phyloP scores from a whole-genome alignment of 768 basidiomycete species.

The Rhodotorula sphaerocarpa region DNA sequence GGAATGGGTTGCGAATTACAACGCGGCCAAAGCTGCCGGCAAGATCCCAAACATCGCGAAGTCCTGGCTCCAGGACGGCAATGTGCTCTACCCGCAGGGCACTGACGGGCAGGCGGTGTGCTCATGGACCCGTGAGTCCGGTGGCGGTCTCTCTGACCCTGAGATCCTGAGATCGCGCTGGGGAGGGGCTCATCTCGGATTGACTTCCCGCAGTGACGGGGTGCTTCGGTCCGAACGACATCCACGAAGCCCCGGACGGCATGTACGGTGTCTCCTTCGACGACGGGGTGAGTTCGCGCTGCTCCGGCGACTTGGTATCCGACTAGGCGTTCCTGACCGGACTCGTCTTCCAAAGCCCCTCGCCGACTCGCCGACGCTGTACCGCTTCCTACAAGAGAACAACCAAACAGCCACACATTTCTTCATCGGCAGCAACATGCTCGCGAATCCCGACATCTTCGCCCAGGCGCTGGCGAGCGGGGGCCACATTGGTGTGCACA shows the following conservation, averaged over 20 bases:
- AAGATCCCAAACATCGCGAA: conserved; percentile 63
- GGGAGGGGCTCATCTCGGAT: too few species aligned
- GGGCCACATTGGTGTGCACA: conserved; percentile 47
- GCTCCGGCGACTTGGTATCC: background rate
- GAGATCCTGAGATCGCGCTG: too few species aligned
- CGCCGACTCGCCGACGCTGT: conserved; percentile 48
- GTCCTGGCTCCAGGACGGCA: conserved; percentile 44
- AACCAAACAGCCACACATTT: conserved; percentile 73
- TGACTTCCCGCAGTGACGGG: conserved; percentile 7
- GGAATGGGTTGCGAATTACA: conserved; percentile 64
- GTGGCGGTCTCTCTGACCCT: background rate
- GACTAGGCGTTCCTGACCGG: background rate
- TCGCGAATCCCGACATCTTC: conserved; percentile 55
- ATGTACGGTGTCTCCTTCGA: conserved; percentile 61
- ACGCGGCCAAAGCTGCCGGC: conserved; percentile 58
- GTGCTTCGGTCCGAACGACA: conserved; percentile 51
- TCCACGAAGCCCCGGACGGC: conserved; percentile 70
- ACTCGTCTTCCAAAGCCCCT: conserved; percentile 45
- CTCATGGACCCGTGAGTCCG: conserved; percentile 21
- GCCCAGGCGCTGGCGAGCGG: conserved; percentile 48
- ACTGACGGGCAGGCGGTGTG: conserved; percentile 20
- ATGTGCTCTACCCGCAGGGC: conserved; percentile 41
- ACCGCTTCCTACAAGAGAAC: conserved; percentile 60
- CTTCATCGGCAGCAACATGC: conserved; percentile 72
- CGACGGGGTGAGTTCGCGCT: conserved; percentile 50